Percentiles rank a stretch among this genome's conserved stretches.
phyloP scores from a whole-genome alignment of 1,284 basidiomycete genomes.

The Sanghuangporus sanghuang region DNA sequence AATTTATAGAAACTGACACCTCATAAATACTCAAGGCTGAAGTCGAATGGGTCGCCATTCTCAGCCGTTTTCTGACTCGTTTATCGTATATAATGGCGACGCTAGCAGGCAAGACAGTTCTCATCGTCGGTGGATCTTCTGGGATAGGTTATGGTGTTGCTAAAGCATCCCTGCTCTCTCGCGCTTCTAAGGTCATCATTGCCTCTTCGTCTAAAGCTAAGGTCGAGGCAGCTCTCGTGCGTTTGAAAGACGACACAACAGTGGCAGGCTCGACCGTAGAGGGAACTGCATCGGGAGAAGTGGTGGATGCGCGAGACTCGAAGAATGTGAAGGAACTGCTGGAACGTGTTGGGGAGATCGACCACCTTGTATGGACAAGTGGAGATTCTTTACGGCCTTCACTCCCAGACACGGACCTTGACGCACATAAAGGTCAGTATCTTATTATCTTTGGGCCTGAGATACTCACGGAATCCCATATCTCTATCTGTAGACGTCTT shows the following conservation, averaged over 20 bases:
- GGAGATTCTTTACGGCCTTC: constrained; percentile 15
- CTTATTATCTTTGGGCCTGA: not conserved
- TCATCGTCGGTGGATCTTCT: constrained; percentile 16
- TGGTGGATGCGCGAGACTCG: constrained; percentile 15
- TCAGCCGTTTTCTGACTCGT: no score
- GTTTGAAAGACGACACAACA: constrained; percentile 5
- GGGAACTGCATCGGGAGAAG: constrained; percentile 15
- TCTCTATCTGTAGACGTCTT: constrained; percentile 10
- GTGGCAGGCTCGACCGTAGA: not conserved
- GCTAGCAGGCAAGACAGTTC: constrained; percentile 11
- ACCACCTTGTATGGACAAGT: constrained; percentile 22
- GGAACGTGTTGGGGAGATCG: constrained; percentile 18
- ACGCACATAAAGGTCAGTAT: constrained; percentile 13
- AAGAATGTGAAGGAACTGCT: constrained; percentile 15
- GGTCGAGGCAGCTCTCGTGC: constrained; percentile 4
- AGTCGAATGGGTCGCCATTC: no score
- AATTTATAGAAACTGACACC: no score
- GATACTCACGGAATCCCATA: not conserved
- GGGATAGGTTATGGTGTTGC: constrained; percentile 17
- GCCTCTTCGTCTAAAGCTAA: constrained; percentile 14
- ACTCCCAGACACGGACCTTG: constrained; percentile 17
- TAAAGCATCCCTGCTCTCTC: constrained; percentile 9
- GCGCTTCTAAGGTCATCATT: constrained; percentile 14
- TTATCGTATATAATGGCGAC: not conserved
- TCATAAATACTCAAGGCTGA: no score